Percentiles rank a stretch among this genome's conserved stretches.
Conservation (phyloP, 2,329 filamentous ascomycete genomes). For the Alternaria ventricosa region DNA sequence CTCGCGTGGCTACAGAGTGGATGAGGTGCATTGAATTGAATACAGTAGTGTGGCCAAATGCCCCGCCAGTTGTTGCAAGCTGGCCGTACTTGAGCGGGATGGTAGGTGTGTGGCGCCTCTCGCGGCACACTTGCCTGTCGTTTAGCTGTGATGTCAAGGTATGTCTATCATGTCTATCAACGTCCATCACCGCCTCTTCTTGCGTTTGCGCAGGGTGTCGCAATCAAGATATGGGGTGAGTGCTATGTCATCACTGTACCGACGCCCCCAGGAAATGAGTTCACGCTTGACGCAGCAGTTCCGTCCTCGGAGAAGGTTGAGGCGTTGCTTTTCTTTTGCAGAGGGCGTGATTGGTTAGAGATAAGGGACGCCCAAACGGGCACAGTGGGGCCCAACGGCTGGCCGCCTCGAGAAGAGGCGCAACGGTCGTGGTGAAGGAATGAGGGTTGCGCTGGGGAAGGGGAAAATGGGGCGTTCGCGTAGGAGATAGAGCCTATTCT, state of each 20-base stretch:
- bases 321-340: neutral
- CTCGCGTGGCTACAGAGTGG: conserved; percentile 4
- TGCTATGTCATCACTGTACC: conserved; percentile 5
- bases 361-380: conserved; percentile 28
- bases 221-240: neutral
- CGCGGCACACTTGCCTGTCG: conserved; percentile 7
- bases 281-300: conserved; percentile 17
- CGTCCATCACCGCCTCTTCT: neutral
- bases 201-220: neutral
- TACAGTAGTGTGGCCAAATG: conserved; percentile 6
- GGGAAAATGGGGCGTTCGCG: conserved; percentile 1
- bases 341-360: conserved; percentile 33
- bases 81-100: conserved; percentile 14
- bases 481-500: neutral
- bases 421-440: neutral
- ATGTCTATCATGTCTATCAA: neutral
- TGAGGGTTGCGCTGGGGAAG: neutral
- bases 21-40: neutral
- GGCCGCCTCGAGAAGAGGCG: conserved; percentile 5
- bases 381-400: conserved; percentile 16
- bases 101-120: conserved; percentile 1
- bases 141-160: neutral
- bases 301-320: conserved; percentile 18
- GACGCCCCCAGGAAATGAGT: neutral
- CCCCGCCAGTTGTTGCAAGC: conserved; percentile 15